A percentile compares a stretch with the other conserved stretches of the same genome.
Evolutionary conservation across 2,329 filamentous ascomycete genomes (phyloP).

Genomic region (Cercospora berteroae): DNA sequence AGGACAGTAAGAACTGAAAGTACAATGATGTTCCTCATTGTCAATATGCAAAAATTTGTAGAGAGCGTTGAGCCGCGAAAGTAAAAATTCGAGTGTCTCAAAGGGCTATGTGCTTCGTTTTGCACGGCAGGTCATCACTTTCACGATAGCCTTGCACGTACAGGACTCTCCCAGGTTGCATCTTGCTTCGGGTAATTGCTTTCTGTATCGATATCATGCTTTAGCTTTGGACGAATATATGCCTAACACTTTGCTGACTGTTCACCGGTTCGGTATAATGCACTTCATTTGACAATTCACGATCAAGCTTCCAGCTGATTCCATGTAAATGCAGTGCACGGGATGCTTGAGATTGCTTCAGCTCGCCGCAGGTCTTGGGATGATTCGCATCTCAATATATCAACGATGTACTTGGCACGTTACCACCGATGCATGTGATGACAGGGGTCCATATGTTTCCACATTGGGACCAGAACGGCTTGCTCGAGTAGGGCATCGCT

Average conservation of each 20-base stretch:
- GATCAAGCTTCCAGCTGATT: too few species aligned
- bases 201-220: not conserved
- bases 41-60: not conserved
- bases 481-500: too few species aligned
- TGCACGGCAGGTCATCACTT: not conserved
- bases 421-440: too few species aligned
- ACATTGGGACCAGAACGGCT: too few species aligned
- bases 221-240: not conserved
- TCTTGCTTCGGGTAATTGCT: not conserved
- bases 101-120: not conserved
- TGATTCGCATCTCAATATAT: too few species aligned
- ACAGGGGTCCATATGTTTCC: too few species aligned
- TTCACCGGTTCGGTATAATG: not conserved
- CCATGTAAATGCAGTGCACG: too few species aligned
- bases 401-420: too few species aligned
- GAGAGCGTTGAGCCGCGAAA: not conserved
- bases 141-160: not conserved
- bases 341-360: too few species aligned
- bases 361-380: too few species aligned
- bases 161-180: not conserved
- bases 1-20: not conserved
- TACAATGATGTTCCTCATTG: not conserved
- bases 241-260: not conserved
- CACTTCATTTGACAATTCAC: too few species aligned
- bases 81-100: not conserved